Evolutionary conservation across 805 yeast species (phyloP), one percentile per base, ranked within the genome.

Genomic region (Candida boidinii): DNA sequence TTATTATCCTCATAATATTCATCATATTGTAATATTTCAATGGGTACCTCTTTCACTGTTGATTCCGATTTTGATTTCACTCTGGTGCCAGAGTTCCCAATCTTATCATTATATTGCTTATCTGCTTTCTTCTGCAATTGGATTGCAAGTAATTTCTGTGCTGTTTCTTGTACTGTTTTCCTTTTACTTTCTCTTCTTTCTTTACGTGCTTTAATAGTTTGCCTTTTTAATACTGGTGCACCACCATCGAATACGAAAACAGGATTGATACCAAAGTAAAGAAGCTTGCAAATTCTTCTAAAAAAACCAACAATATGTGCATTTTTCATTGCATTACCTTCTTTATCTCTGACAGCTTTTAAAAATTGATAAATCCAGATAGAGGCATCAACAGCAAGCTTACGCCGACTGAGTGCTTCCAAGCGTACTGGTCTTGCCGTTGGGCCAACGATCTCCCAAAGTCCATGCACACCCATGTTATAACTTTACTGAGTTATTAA

Each of bases 321-420:
- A 39, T 77, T 82, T 20, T 70, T 67, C 38, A 88, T 54, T 1
- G 84, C 72, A 38, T 80, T 73, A 7, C 97, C 98, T 20, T 81
- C 80, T 25, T 73, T 60, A 52, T 87, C 95, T 44, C 97, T 69
- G 16, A 92, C 94, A 1, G 97, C 97, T 53, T 90, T 92, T 42
- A 92, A 63, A 50, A 92, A 92, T 54, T 92, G 99, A 52, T 92
- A 92, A 34, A 92, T 82, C 99, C 99, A 92, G 42, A 92, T 92
- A 2, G 97, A 90, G 1, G 98, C 99, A 64, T 92, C 99, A 7
- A 92, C 90, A 0, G 98, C 98, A 46, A 92, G 62, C 33, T 70
- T 65, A 51, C 79, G 81, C 37, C 87, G 76, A 16, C 82, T 71
- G 23, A 92, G 66, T 0, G 94, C 78, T 53, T 90, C 97, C 19